Conservation (phyloP, 768 basidiomycete genomes). For the Tricholoma matsutake region DNA sequence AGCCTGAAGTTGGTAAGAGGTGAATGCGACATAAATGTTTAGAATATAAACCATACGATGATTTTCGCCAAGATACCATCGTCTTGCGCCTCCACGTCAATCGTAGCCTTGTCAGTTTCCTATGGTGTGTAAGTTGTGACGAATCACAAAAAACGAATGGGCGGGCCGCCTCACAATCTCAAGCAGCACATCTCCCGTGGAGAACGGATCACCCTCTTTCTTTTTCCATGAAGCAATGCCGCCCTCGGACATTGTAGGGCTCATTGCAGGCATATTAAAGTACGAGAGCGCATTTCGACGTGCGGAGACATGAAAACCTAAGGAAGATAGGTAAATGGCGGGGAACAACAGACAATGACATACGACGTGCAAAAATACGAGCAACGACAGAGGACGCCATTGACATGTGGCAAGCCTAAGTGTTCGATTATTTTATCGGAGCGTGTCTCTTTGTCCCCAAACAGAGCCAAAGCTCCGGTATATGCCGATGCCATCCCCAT, state of each 20-base stretch:
- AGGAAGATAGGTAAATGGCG: background rate
- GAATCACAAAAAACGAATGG: slow-evolving; percentile 6
- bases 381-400: slow-evolving; percentile 62
- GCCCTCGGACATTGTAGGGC: slow-evolving; percentile 99
- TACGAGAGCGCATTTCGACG: slow-evolving; percentile 76
- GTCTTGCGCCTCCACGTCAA: slow-evolving; percentile 99
- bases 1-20: slow-evolving; percentile 42
- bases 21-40: background rate
- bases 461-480: slow-evolving; percentile 27
- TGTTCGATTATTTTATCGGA: slow-evolving; percentile 27
- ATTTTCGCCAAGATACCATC: slow-evolving; percentile 97
- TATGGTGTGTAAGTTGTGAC: slow-evolving; percentile 27
- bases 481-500: slow-evolving; percentile 8
- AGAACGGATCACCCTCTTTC: slow-evolving; percentile 89
- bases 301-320: slow-evolving; percentile 83
- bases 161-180: slow-evolving; percentile 70
- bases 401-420: slow-evolving; percentile 17
- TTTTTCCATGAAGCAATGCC: slow-evolving; percentile 98
- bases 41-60: slow-evolving; percentile 55
- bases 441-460: slow-evolving; percentile 24
- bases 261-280: slow-evolving; percentile 98
- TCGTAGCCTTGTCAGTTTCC: slow-evolving; percentile 99
- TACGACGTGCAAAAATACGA: slow-evolving; percentile 67
- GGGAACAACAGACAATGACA: slow-evolving; percentile 17
- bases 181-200: slow-evolving; percentile 89